A percentile compares a stretch with the other conserved stretches of the same genome.
Conservation (phyloP, 768 basidiomycete species). For the Termitomyces sp. region DNA sequence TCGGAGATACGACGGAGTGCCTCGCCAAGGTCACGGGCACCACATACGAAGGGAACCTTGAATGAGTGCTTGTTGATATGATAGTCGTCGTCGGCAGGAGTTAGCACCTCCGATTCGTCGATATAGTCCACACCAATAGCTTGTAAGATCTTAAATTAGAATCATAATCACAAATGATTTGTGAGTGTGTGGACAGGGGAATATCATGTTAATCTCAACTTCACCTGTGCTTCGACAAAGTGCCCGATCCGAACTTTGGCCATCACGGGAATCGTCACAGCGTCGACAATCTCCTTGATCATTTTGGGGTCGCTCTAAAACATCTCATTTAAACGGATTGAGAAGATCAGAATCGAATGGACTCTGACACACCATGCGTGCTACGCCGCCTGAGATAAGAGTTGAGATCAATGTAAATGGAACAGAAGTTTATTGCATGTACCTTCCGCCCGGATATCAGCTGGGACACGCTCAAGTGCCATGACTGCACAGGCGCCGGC, state of each 20-base stretch:
- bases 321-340: slow-evolving; percentile 12
- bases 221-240: slow-evolving; percentile 92
- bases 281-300: slow-evolving; percentile 94
- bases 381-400: slow-evolving; percentile 66
- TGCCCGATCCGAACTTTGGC: slow-evolving; percentile 96
- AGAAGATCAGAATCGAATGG: neutral
- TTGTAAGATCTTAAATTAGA: slow-evolving; percentile 73
- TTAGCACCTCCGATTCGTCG: slow-evolving; percentile 92
- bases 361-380: slow-evolving; percentile 74
- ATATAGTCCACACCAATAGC: slow-evolving; percentile 95
- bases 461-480: slow-evolving; percentile 93
- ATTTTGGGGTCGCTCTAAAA: slow-evolving; percentile 85
- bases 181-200: slow-evolving; percentile 2
- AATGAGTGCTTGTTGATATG: slow-evolving; percentile 97
- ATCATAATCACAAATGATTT: slow-evolving; percentile 1
- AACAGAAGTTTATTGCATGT: neutral
- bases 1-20: slow-evolving; percentile 95
- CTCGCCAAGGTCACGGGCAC: slow-evolving; percentile 92
- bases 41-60: slow-evolving; percentile 96
- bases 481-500: slow-evolving; percentile 98
- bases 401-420: slow-evolving; percentile 3
- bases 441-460: slow-evolving; percentile 86
- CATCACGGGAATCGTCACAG: slow-evolving; percentile 98
- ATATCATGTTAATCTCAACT: neutral
- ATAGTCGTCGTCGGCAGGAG: slow-evolving; percentile 93